Percentiles rank a stretch among this genome's conserved stretches.
Evolutionary conservation across 768 basidiomycete species (phyloP).

Genomic region (Tulasnella sp.): DNA sequence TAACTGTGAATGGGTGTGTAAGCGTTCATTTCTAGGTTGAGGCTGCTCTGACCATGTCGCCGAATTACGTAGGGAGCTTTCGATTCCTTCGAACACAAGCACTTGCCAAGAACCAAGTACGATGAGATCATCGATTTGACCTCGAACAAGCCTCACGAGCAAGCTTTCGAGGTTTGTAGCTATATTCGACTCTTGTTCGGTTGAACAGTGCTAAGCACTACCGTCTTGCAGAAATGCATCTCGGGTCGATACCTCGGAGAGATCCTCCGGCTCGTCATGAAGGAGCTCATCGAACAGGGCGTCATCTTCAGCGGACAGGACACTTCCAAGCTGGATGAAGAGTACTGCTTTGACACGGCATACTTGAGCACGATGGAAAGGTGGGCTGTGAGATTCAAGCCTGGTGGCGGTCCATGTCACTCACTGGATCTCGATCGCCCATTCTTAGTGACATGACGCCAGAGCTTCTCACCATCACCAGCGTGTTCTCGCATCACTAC

Average conservation of each 20-base stretch:
- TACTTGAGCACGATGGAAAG: slow-evolving; percentile 97
- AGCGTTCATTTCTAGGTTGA: background rate
- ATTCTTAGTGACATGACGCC: slow-evolving; percentile 83
- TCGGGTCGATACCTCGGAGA: slow-evolving; percentile 96
- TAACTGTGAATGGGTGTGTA: slow-evolving; percentile 88
- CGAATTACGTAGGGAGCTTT: slow-evolving; percentile 76
- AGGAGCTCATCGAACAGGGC: slow-evolving; percentile 95
- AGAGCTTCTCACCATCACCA: slow-evolving; percentile 94
- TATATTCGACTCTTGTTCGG: background rate
- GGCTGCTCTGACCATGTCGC: background rate
- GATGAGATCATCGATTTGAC: slow-evolving; percentile 89
- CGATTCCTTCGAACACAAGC: slow-evolving; percentile 92
- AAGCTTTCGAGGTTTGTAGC: slow-evolving; percentile 76
- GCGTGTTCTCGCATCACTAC: slow-evolving; percentile 97
- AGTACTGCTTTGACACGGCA: slow-evolving; percentile 93
- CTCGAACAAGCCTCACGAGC: slow-evolving; percentile 96
- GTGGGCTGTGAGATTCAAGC: slow-evolving; percentile 46
- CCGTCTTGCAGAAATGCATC: slow-evolving; percentile 74
- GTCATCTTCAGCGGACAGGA: slow-evolving; percentile 97
- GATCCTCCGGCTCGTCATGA: slow-evolving; percentile 91
- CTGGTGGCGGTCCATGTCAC: too few species aligned
- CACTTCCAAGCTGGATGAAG: slow-evolving; percentile 95
- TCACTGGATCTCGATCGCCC: too few species aligned
- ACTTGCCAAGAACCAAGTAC: slow-evolving; percentile 94
- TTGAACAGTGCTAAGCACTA: too few species aligned